Evolutionary conservation across 2,329 filamentous ascomycete species (phyloP), one percentile per base, ranked within the genome.

Genomic region (Periconia sp.): DNA sequence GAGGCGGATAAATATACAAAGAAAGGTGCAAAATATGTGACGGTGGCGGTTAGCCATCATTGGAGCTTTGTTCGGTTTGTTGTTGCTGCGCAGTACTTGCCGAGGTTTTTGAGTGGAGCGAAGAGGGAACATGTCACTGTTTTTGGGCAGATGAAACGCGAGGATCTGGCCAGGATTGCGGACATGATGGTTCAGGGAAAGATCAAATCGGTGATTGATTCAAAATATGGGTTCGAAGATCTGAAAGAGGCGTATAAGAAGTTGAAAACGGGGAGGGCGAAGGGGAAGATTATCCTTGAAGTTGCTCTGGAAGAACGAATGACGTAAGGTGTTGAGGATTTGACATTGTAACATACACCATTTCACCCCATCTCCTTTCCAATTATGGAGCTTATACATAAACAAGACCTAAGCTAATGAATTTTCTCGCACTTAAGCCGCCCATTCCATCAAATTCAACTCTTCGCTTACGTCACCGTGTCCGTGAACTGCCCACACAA

Each of bases 161-260:
- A 77, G 14, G 71, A 84, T 43, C 66, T 84, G 43, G 72, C 59
- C n/a, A 66, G 77, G 62, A 71, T 88, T 50, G 84, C 70, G 0
- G 62, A 75, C 52, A 83, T 79, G 82, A 73, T 87, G 67, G 62
- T 69, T 14, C 78, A 85, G 58, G 82, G 82, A 1, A 85, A 82
- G 65, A 61, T 87, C 31, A 81, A 77, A 69, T 65, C 79, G 1
- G 76, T 82, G 0, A 72, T 87, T 50, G 84, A 85, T 60, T 73
- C 79, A 55, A 73, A 71, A 5, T 84, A 79, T 61, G 66, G 73
- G n/a, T 81, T 84, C 60, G 79, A 82, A 45, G 77, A 86, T 49
- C 77, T 76, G 2, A 74, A 76, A 2, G 76, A 80, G 63, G 85
- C 83, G 2, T 84, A 81, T 68, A 76, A 78, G 64, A 82, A 77